phyloP scores from a whole-genome alignment of 345 rosid genomes.

The Erodium maritimum region DNA sequence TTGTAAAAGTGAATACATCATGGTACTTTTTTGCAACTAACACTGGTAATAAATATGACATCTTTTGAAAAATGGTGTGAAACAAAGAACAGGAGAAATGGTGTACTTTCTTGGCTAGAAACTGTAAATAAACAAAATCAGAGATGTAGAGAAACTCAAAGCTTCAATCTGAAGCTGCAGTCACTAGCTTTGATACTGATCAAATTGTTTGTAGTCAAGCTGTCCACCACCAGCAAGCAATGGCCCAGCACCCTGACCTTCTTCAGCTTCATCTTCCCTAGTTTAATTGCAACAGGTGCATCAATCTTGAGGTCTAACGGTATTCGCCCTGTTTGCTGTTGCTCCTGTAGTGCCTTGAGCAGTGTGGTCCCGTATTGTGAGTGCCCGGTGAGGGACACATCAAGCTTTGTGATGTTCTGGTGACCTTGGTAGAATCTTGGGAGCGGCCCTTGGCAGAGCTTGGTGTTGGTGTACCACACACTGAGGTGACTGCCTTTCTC shows the following conservation, averaged over 20 bases:
- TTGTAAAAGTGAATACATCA: too few relatives aligned
- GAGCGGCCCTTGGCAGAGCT: slow-evolving; percentile 58
- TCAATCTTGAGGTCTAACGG: slow-evolving; percentile 61
- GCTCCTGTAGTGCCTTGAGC: slow-evolving; percentile 64
- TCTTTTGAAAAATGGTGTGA: too few relatives aligned
- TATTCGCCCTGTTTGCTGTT: slow-evolving; percentile 70
- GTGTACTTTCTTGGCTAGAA: too few relatives aligned
- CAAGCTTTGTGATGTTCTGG: slow-evolving; percentile 52
- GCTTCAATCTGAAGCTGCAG: slow-evolving; percentile 55
- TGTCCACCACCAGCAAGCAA: slow-evolving; percentile 65
- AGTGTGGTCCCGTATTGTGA: slow-evolving; percentile 47
- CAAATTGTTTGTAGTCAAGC: slow-evolving; percentile 40
- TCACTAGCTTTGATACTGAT: slow-evolving; percentile 65
- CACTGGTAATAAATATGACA: too few relatives aligned
- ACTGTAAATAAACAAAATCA: too few relatives aligned
- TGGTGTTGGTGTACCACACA: slow-evolving; percentile 55
- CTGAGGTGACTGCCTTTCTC: slow-evolving; percentile 52
- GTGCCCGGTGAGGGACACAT: slow-evolving; percentile 46
- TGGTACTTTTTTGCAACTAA: too few relatives aligned
- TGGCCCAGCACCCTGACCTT: slow-evolving; percentile 54
- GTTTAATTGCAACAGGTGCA: slow-evolving; percentile 59
- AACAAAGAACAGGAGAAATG: too few relatives aligned
- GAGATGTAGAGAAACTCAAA: slow-evolving; percentile 17
- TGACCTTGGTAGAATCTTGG: slow-evolving; percentile 84
- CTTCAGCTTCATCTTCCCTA: slow-evolving; percentile 56